Percentiles rank a stretch among this genome's conserved stretches.
These are phyloP conservation scores for Arthrinium phaeospermum DNA, from an alignment of 2,329 filamentous ascomycete genomes.

Conservation along the genomic window DNA sequence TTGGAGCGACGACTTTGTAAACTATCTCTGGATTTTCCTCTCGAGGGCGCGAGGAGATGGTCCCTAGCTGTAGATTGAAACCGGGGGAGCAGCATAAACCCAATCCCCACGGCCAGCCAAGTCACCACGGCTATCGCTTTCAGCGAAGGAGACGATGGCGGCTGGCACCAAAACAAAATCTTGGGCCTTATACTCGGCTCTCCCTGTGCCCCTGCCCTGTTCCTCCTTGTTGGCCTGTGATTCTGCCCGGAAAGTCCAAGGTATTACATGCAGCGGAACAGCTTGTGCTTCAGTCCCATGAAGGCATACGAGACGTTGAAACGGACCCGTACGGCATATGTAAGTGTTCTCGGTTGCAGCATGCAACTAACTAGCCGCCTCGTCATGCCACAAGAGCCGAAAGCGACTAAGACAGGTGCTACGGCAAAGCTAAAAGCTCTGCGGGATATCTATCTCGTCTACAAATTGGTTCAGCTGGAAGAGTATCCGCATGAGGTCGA, in stretches of 20 bases:
- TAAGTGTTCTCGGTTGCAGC: background rate
- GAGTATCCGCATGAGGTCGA: conserved; percentile 24
- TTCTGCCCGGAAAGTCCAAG: conserved; percentile 45
- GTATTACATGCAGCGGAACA: conserved; percentile 41
- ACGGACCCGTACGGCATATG: conserved; percentile 44
- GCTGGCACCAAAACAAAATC: conserved; percentile 27
- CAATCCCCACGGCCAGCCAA: background rate
- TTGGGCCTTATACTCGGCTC: conserved; percentile 40
- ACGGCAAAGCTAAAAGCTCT: conserved; percentile 14
- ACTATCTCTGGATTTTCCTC: background rate
- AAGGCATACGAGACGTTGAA: conserved; percentile 40
- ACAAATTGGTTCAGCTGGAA: conserved; percentile 32
- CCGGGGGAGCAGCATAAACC: background rate
- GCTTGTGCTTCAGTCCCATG: conserved; percentile 39
- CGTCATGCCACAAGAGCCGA: background rate
- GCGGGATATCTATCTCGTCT: conserved; percentile 42
- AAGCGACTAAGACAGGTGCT: background rate
- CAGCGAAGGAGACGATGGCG: conserved; percentile 26
- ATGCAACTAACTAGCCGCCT: background rate
- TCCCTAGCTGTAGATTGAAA: background rate
- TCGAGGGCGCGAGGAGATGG: background rate
- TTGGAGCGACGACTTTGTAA: too few species aligned
- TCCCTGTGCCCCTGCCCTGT: conserved; percentile 37
- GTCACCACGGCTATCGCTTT: conserved; percentile 27
- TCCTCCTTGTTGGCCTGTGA: conserved; percentile 36